Evolutionary conservation across 225 moss, liverwort and hornwort genomes (phyloP), one percentile per base, ranked within the genome.

Genomic region (Anthoceros angustus): DNA sequence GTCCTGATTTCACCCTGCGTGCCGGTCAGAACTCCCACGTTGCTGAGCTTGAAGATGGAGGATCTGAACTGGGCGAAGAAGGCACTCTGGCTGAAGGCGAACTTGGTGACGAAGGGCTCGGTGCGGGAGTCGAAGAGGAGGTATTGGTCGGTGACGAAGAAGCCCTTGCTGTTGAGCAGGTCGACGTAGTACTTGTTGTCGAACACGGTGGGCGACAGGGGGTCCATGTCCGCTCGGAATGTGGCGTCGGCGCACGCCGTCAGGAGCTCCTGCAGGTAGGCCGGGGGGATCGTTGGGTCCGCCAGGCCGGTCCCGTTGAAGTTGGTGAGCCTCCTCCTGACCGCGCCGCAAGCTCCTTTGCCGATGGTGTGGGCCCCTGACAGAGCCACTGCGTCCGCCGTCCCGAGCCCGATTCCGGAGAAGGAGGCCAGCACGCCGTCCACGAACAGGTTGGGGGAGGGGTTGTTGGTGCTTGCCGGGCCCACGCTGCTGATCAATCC

Each of bases 301-400:
- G n/a, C 16, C 55, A 8, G 55, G 8, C 23, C 55, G 55, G 55
- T 32, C 32, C 32, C 55, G 55, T 55, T 55, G 55, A 55, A 23
- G 55, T 55, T 55, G 55, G 55, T 15, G 10, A 55, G 14, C 15
- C 55, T 18, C 15, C 55, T 23, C 55, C 23, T 18, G n/a, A 55
- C n/a, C 15, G n/a, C 55, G 55, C 55, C n/a, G 55, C 55, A 55
- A 23, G n/a, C n/a, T 23, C n/a, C 55, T 1, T 23, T 23, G 8
- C 55, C 55, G 55, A 55, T 55, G 55, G 55, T 55, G 55, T 55
- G 55, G n/a, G 23, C n/a, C 10, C 55, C 55, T 7, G 55, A 55
- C 10, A 55, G 55, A 8, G 23, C 55, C 55, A 55, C 55, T 23
- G 23, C n/a, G 55, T 55, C 55, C 55, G 18, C 5, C 55, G 23